Evolutionary conservation across 176 grass and related monocot genomes (phyloP).

Genomic region (Carex myosuroides): DNA sequence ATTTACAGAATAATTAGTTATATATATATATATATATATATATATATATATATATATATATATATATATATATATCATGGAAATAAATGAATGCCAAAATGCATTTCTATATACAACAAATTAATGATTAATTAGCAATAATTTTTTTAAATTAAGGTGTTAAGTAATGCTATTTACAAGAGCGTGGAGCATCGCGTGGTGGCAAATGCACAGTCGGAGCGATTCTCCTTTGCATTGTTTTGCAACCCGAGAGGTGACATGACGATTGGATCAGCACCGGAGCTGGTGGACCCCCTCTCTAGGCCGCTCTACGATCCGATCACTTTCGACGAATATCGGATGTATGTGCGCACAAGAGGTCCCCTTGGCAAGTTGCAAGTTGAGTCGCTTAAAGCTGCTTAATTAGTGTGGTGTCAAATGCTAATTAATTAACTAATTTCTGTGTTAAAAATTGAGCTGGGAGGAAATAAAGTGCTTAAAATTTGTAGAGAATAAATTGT

Average conservation of each 20-base stretch:
- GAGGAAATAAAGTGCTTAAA: neutral
- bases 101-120: neutral
- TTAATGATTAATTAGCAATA: neutral
- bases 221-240: conserved; percentile 58
- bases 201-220: conserved; percentile 26
- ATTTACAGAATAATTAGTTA: neutral
- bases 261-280: conserved; percentile 28
- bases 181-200: conserved; percentile 60
- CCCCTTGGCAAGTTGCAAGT: conserved; percentile 36
- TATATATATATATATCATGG: neutral
- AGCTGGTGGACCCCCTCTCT: conserved; percentile 21
- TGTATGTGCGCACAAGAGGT: conserved; percentile 43
- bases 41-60: neutral
- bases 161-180: conserved; percentile 55
- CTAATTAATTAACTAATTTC: neutral
- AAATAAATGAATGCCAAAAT: neutral
- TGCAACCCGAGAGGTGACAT: conserved; percentile 53
- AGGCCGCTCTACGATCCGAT: conserved; percentile 24
- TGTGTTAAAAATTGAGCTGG: neutral
- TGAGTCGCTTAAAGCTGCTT: conserved; percentile 25
- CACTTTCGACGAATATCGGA: conserved; percentile 46
- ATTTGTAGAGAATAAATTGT: neutral
- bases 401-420: neutral
- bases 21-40: neutral
- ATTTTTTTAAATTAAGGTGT: conserved; percentile 30